Evolutionary conservation across 805 yeast species (phyloP), one percentile per base, ranked within the genome.

Genomic region (Pichia membranifaciens): DNA sequence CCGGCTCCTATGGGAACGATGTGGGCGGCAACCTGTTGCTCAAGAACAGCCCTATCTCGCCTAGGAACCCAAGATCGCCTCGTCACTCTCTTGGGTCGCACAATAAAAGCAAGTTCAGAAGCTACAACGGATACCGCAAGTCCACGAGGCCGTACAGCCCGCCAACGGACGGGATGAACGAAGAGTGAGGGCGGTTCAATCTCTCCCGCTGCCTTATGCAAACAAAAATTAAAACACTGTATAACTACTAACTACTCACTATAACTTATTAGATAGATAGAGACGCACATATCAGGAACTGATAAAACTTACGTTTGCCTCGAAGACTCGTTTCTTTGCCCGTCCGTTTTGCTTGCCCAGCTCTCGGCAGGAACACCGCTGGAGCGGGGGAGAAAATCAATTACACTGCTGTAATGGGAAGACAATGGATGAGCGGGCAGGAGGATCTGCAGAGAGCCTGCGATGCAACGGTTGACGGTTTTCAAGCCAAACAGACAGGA

Each of bases 21-120:
- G 16, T 53, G 5, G 34, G 43, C 4, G 55, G 58, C 4, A 58
- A 54, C 34, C 39, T 49, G n/a, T 41, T 51, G n/a, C 28, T 49
- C n/a, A 51, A 55, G 12, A 51, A 59, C 17, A 52, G 61, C 20
- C 63, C 66, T 22, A 41, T 57, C 15, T 45, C 60, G 2, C 60
- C 59, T 29, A 48, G 59, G n/a, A 50, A 59, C 16, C 64, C 62
- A 10, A 42, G 60, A 17, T 54, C 62, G 4, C 65, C 67, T 8
- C 43, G 54, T 35, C 50, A 49, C 8, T 51, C 54, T 4, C 37
- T 47, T 18, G 39, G 35, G 16, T 22, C 43, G 7, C 48, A 49
- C 32, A 38, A 39, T n/a, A 42, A 47, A 32, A 47, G 25, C 10
- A 48, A 51, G 18, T 54, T 54, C 31, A 29, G 53, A 8, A 43